Conservation (phyloP, 129 eudicot species). For the Chrysanthemum makinoi region DNA sequence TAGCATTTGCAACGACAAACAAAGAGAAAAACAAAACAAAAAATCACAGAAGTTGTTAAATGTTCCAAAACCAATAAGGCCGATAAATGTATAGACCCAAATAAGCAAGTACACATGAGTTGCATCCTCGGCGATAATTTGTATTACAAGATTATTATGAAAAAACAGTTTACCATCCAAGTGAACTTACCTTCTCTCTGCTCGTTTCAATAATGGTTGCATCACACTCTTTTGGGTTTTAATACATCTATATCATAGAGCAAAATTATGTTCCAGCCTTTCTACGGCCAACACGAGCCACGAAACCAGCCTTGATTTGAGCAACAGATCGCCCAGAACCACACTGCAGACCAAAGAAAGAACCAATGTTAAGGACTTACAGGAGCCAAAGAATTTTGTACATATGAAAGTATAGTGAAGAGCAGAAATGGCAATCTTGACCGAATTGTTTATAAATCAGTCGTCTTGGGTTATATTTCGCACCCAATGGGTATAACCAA, state of each 20-base stretch:
- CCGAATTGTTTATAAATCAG: not conserved
- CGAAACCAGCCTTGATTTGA: constrained; percentile 41
- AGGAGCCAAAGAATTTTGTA: no score
- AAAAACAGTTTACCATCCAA: constrained; percentile 17
- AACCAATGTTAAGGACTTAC: constrained; percentile 11
- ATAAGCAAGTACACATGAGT: constrained; percentile 25
- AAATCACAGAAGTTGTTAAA: not conserved
- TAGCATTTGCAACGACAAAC: not conserved
- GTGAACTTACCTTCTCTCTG: constrained; percentile 8
- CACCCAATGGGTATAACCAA: not conserved
- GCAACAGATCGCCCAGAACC: constrained; percentile 45
- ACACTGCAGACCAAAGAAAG: constrained; percentile 14
- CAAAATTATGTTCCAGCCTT: constrained; percentile 38
- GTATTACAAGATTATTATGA: constrained; percentile 13
- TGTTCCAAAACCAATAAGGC: constrained; percentile 9
- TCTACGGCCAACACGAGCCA: constrained; percentile 47
- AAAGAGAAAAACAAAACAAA: not conserved
- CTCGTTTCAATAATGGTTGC: not conserved
- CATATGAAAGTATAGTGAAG: no score
- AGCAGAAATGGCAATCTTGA: not conserved
- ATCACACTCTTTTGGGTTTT: not conserved
- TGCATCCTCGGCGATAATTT: constrained; percentile 20
- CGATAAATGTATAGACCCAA: constrained; percentile 28
- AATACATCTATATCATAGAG: not conserved
- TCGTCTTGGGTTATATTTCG: not conserved